A percentile compares a stretch with the other conserved stretches of the same genome.
Conservation (phyloP, 2,329 filamentous ascomycete genomes). For the Pseudogymnoascus sp. region DNA sequence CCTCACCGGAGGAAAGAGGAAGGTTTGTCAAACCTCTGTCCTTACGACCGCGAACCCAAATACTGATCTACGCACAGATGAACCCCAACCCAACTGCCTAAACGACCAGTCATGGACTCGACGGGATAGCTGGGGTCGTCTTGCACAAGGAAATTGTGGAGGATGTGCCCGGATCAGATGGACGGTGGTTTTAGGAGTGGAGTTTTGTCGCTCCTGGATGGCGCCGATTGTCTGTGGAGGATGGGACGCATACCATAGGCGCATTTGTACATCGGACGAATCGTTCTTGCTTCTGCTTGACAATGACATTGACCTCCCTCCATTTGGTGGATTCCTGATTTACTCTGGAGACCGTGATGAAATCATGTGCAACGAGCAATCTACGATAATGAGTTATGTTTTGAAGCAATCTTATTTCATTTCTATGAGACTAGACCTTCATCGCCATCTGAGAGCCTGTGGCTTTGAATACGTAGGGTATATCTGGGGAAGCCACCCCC, state of each 20-base stretch:
- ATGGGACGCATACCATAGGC: constrained; percentile 28
- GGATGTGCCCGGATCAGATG: constrained; percentile 24
- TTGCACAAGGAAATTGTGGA: constrained; percentile 15
- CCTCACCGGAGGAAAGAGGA: constrained; percentile 95
- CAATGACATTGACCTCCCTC: constrained; percentile 8
- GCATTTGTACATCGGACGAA: constrained; percentile 26
- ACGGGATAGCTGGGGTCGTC: constrained; percentile 15
- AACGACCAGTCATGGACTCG: constrained; percentile 23
- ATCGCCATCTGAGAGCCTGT: not conserved
- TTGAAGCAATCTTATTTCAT: not conserved
- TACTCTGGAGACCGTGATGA: not conserved
- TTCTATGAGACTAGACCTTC: not conserved
- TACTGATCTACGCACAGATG: constrained; percentile 48
- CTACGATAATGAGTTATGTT: not conserved
- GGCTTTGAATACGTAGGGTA: not conserved
- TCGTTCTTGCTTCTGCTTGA: constrained; percentile 21
- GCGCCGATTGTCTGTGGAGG: constrained; percentile 23
- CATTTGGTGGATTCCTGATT: not conserved
- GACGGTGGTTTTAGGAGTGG: constrained; percentile 23
- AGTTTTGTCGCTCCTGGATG: constrained; percentile 20
- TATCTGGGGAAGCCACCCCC: not conserved
- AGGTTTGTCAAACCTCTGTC: constrained; percentile 51
- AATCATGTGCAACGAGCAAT: not conserved
- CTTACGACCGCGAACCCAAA: constrained; percentile 11
- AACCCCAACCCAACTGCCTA: constrained; percentile 79